Base-by-base conservation (phyloP, 176 grass and related monocot species). In the Juncus effusus region DNA sequence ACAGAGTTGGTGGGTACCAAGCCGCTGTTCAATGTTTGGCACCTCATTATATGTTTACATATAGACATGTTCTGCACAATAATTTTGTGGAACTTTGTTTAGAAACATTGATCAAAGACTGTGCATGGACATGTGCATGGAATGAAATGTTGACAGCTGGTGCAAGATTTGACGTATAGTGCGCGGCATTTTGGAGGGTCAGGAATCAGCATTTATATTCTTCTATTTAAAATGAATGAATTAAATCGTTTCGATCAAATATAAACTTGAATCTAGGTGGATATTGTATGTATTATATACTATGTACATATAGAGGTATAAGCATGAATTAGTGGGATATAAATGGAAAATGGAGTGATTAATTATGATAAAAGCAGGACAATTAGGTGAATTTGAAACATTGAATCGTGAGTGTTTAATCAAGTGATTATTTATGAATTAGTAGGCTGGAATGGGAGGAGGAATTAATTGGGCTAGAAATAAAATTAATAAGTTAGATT, bases 1-100 rank as follows among this genome's bases (percentile, higher is more conserved):
- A 67, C 41, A 28, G 63, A 51, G 45, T 36, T 12, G 64, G 64
- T 68, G 45, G 64, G 64, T 68, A 54, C 16, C 64, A 35, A 50
- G 64, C 64, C 28, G 16, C 64, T 67, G 64, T 67, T 67, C 16
- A 8, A 16, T 7, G 1, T 28, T 36, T 51, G 44, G 44, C 4
- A 7, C 10, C 42, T 16, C 38, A 37, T 0, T 38, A 16, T 15
- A 16, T 50, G 4, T 10, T 19, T 64, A 10, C 3, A 16, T 4
- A 10, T 9, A 28, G 19, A 47, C 41, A 12, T 3, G 16, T 37
- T 52, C 41, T 67, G 12, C 10, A 7, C 10, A 67, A 47, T 10
- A 1, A 15, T 15, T 8, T 3, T 16, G 3, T 14, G 61, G 5
- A 61, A 3, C 13, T 12, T 13, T 5, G 35, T 16, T 5, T 38